Evolutionary conservation across 306 rosid genomes (phyloP), one percentile per base, ranked within the genome.

Genomic region (Hippophae rhamnoides): DNA sequence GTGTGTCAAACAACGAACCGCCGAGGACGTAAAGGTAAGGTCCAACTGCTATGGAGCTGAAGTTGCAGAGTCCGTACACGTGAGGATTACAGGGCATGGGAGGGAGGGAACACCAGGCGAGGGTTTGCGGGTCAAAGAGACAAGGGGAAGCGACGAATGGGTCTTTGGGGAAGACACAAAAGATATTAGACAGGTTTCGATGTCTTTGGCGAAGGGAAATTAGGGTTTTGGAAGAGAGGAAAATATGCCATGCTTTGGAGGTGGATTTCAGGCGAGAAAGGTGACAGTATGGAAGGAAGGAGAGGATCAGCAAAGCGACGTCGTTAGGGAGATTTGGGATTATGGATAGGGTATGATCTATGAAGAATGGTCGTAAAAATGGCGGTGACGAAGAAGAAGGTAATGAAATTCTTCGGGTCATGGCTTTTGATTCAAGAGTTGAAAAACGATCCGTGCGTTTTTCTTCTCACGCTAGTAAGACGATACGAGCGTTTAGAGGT

Each of bases 261-360:
- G 81, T 87, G 26, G 71, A 52, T 69, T 83, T 87, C 61, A 87
- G 76, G 23, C 92, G 90, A 11, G 71, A 54, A 40, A 77, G 89
- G 71, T 87, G 84, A 3, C 82, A 74, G 62, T 72, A 87, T 0
- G 98, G 84, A 1, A 85, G 31, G 60, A 66, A 67, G 11, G 89
- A 80, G 38, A 90, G 82, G 67, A 86, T 76, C 50, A 70, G 7
- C 7, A 75, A 59, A 0, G 87, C 76, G 6, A 90, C 69, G 70
- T 90, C 97, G 76, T 84, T 76, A 10, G 98, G 95, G 8, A 90
- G 84, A 47, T 77, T 84, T 0, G 92, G 98, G 63, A 90, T 87
- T 41, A 90, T 60, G 54, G 66, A 58, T 14, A 13, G 8, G 65
- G 44, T 41, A n/a, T 72, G 70, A 12, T 60, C 75, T 50, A 47